These are phyloP conservation scores for Epichloe baconii DNA, from an alignment of 2,329 filamentous ascomycete genomes.

Conservation along the genomic window DNA sequence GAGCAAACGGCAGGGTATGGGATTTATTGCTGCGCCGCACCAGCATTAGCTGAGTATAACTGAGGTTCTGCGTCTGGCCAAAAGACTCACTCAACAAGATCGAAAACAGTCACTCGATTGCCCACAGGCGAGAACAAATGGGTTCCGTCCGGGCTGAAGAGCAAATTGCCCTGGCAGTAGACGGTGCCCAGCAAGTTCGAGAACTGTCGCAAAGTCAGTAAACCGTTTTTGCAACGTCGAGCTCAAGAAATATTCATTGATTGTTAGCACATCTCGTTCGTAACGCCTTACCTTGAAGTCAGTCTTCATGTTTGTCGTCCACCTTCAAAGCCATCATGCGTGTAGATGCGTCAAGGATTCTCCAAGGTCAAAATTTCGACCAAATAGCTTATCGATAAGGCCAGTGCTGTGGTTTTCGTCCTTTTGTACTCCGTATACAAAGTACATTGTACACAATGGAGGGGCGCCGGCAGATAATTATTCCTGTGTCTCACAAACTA, in stretches of 20 bases:
- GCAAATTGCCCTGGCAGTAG: conserved; percentile 92
- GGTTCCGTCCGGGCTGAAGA: conserved; percentile 93
- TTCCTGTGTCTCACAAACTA: background rate
- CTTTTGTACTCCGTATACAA: background rate
- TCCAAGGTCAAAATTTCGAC: conserved; percentile 18
- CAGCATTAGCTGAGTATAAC: background rate
- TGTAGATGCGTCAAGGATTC: conserved; percentile 8
- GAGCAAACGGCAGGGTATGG: conserved; percentile 75
- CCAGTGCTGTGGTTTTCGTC: background rate
- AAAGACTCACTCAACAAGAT: conserved; percentile 70
- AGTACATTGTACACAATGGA: no score
- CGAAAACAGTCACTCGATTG: conserved; percentile 91
- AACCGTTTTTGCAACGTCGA: background rate
- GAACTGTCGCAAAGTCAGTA: conserved; percentile 48
- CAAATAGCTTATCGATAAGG: conserved; percentile 12
- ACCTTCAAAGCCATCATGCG: conserved; percentile 13
- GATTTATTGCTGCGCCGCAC: conserved; percentile 58
- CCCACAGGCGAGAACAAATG: conserved; percentile 92
- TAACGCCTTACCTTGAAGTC: conserved; percentile 70
- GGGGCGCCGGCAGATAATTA: no score
- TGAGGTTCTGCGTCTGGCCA: background rate
- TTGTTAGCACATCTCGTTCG: background rate
- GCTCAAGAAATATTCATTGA: background rate
- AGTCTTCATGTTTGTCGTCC: conserved; percentile 72
- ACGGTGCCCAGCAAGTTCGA: conserved; percentile 97